phyloP scores from a whole-genome alignment of 495 filamentous ascomycete species.

The Trichoderma orchidacearum region DNA sequence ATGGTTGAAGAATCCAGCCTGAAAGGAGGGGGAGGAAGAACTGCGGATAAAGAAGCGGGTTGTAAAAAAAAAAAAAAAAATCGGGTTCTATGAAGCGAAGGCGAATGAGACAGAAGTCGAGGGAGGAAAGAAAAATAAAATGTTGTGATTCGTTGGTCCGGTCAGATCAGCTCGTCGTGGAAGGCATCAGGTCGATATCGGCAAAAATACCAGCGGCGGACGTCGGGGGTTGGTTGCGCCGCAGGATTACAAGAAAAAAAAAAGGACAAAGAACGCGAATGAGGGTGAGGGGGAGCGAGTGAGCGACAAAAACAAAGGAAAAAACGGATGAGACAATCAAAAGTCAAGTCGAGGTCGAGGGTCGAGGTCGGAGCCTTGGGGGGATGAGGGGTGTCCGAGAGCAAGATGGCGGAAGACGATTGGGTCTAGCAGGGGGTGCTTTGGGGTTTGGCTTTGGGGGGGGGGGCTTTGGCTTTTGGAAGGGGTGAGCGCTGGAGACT shows the following conservation, averaged over 20 bases:
- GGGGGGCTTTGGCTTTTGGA: background rate
- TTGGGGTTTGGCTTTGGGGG: no score
- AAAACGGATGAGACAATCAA: background rate
- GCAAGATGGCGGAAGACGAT: background rate
- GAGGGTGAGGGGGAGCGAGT: background rate
- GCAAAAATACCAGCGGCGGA: no score
- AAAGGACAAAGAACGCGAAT: background rate
- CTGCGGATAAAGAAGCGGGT: background rate
- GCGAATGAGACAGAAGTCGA: background rate
- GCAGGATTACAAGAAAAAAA: background rate
- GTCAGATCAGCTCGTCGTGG: constrained; percentile 15
- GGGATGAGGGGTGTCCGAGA: background rate
- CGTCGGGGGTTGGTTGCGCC: background rate
- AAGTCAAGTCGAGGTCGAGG: background rate
- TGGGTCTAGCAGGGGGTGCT: background rate
- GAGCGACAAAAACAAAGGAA: background rate
- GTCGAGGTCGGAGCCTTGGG: background rate
- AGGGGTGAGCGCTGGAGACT: no score
- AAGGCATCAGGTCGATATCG: constrained; percentile 17
- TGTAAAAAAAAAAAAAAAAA: background rate
- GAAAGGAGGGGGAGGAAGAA: constrained; percentile 6
- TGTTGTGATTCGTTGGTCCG: constrained; percentile 7
- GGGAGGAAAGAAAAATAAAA: background rate
- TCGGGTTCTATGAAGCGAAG: background rate
- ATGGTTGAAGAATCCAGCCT: constrained; percentile 36